Base-by-base conservation (phyloP, 1,139 yeast species). In the Hyphopichia khmerensis region DNA sequence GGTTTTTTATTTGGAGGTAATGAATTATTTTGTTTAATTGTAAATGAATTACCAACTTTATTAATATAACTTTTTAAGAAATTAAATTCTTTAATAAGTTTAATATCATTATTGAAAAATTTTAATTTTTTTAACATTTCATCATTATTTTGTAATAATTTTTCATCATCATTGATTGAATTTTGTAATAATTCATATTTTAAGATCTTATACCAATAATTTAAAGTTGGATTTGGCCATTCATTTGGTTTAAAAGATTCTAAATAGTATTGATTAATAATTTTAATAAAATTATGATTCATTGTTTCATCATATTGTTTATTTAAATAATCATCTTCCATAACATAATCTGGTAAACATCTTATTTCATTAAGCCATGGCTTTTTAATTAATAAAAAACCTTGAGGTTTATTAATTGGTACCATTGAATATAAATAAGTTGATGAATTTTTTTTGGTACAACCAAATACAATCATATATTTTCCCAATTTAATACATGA, bases 401-500 rank as follows among this genome's bases (percentile, higher is more conserved):
- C 90, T 49, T 83, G 80, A 0, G 86, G 85, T 32, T 5, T 7
- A 11, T 32, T 16, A 6, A 87, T 74, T 0, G 96, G 88, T 40
- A 81, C 69, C 45, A 89, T 54, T 0, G 84, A 79, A 52, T 75
- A 85, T 38, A 87, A 51, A 3, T 69, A 52, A 0, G 96, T 95
- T 40, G 74, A 60, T 0, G 89, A 64, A 47, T 71, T 72, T 39
- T 61, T 65, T 45, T 84, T 75, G 6, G 74, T 55, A 52, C 83
- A 78, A 1, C 96, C 91, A 82, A 90, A 87, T 2, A 86, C 76
- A 9, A 93, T 63, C 0, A 87, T 95, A 52, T 77, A 82, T 53
- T 78, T 79, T 3, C 70, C 55, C 40, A 76, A 67, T 40, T 70
- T 70, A 3, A 67, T 56, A 62, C 95, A 67, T 2, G 84, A 75